Conservation (phyloP, 441 rosid genomes). For the Biscutella laevigata region DNA sequence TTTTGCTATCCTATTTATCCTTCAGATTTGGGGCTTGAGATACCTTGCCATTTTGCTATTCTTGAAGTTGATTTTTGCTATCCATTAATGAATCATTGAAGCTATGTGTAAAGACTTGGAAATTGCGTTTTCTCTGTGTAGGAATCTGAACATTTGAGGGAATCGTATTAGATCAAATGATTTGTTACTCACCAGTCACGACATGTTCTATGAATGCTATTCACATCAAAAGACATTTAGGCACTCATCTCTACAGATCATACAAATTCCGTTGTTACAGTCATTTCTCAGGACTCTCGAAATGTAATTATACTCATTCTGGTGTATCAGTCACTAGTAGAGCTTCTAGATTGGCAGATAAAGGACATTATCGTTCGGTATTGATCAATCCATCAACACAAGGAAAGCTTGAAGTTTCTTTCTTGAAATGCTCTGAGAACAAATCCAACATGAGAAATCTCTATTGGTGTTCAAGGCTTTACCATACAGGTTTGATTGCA, state of each 20-base stretch:
- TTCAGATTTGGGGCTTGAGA: neutral
- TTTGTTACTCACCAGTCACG: slow-evolving; percentile 35
- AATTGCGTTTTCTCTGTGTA: slow-evolving; percentile 13
- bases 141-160: slow-evolving; percentile 8
- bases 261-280: slow-evolving; percentile 31
- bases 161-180: slow-evolving; percentile 29
- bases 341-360: slow-evolving; percentile 27
- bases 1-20: too few relatives aligned
- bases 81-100: slow-evolving; percentile 2
- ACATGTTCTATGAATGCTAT: slow-evolving; percentile 46
- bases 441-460: slow-evolving; percentile 33
- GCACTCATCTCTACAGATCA: slow-evolving; percentile 33
- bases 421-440: slow-evolving; percentile 38
- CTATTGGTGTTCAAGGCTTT: slow-evolving; percentile 37
- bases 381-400: slow-evolving; percentile 31
- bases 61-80: neutral
- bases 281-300: slow-evolving; percentile 23
- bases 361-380: slow-evolving; percentile 27
- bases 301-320: slow-evolving; percentile 24
- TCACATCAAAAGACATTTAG: slow-evolving; percentile 34
- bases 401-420: slow-evolving; percentile 40
- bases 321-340: slow-evolving; percentile 35
- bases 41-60: neutral
- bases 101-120: neutral
- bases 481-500: slow-evolving; percentile 41